Evolutionary conservation across 1,284 basidiomycete species (phyloP), one percentile per base, ranked within the genome.

Genomic region (Tilletiaria anomala): DNA sequence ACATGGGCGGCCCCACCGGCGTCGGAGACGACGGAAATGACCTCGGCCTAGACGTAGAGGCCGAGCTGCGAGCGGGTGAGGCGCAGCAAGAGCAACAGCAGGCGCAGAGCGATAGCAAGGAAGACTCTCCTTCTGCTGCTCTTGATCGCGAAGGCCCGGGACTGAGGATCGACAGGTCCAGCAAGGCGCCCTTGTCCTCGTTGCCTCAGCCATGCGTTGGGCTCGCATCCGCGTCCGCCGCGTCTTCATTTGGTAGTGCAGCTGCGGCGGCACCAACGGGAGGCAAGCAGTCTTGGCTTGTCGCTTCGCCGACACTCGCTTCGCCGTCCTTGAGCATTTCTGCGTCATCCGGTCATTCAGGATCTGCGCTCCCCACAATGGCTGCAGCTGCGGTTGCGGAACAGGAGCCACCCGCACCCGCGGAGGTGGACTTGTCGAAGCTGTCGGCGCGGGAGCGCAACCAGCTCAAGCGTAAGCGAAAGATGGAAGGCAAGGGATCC

Each of bases 381-480:
- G n/a, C n/a, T n/a, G n/a, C n/a, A n/a, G n/a, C n/a, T n/a, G n/a
- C n/a, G n/a, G n/a, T n/a, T n/a, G n/a, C n/a, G n/a, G n/a, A n/a
- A n/a, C n/a, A n/a, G n/a, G n/a, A n/a, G n/a, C n/a, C n/a, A n/a
- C n/a, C n/a, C n/a, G n/a, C n/a, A n/a, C n/a, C n/a, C n/a, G n/a
- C n/a, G n/a, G n/a, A n/a, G n/a, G n/a, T n/a, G n/a, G 29, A 39
- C 31, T 14, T 29, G 26, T 56, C 58, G 42, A 52, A 57, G 39
- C 53, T 66, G 33, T 61, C 58, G 33, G 85, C 85, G 14, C 76
- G 87, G 37, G 87, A 93, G 65, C 78, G 82, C 24, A 93, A 91
- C 65, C 75, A 85, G 35, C 72, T 91, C 24, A 93, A 93, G 64
- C 76, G 87, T 15, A 91, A 91, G 60, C 78, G 86, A 38, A 93